Percentiles rank a stretch among this genome's conserved stretches.
These are phyloP conservation scores for Ceratocystis destructans DNA, from an alignment of 2,329 filamentous ascomycete species.

Conservation along the genomic window DNA sequence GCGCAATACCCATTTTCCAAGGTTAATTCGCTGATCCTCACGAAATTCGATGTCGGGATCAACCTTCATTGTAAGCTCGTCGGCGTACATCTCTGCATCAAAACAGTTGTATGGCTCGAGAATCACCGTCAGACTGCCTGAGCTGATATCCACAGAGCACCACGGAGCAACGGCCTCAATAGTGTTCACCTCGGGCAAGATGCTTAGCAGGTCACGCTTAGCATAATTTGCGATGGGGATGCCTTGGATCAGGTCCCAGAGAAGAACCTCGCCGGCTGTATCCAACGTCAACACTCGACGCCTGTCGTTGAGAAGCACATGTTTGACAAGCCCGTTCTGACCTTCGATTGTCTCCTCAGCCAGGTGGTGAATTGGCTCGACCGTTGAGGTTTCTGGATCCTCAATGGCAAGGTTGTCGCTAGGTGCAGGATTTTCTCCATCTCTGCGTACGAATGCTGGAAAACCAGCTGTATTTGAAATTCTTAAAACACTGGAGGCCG, in stretches of 20 bases:
- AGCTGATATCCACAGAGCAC: slow-evolving; percentile 90
- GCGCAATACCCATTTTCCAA: slow-evolving; percentile 90
- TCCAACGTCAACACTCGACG: slow-evolving; percentile 81
- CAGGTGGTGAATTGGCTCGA: slow-evolving; percentile 50
- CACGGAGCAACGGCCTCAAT: slow-evolving; percentile 82
- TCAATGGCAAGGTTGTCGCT: slow-evolving; percentile 30
- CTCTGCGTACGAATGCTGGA: slow-evolving; percentile 43
- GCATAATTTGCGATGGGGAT: slow-evolving; percentile 82
- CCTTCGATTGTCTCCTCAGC: slow-evolving; percentile 81
- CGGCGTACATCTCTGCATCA: slow-evolving; percentile 92
- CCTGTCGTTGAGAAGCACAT: slow-evolving; percentile 80
- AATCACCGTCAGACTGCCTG: slow-evolving; percentile 78
- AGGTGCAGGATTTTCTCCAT: slow-evolving; percentile 35
- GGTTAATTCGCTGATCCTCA: slow-evolving; percentile 91
- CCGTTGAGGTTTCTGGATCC: slow-evolving; percentile 24
- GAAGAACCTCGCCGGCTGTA: slow-evolving; percentile 81
- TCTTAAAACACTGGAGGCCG: slow-evolving; percentile 61
- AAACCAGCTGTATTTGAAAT: slow-evolving; percentile 76
- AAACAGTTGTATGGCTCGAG: slow-evolving; percentile 93
- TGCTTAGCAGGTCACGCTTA: slow-evolving; percentile 85
- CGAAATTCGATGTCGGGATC: slow-evolving; percentile 55
- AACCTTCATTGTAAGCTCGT: slow-evolving; percentile 64
- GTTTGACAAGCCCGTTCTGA: slow-evolving; percentile 88
- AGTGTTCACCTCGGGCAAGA: slow-evolving; percentile 75
- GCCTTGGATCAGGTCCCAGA: slow-evolving; percentile 92